Evolutionary conservation across 192 early-diverging fungal genomes (phyloP).

Genomic region (Rhizoclosmatium globosum): DNA sequence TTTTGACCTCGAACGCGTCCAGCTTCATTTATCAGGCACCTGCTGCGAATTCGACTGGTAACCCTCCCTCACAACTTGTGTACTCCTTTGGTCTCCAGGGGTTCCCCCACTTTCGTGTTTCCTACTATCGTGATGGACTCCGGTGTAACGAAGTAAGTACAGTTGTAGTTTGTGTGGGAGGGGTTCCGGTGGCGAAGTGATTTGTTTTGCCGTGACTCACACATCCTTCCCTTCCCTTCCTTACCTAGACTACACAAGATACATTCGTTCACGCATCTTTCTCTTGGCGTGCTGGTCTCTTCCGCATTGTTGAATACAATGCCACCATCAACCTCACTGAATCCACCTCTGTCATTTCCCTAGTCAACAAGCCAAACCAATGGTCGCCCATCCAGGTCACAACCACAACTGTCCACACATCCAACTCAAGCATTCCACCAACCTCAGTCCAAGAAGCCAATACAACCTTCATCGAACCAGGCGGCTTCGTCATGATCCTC

Average conservation of each 20-base stretch:
- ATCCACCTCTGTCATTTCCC: neutral
- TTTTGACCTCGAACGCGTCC: neutral
- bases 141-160: neutral
- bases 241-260: neutral
- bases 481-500: neutral
- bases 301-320: neutral
- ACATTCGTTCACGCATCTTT: neutral
- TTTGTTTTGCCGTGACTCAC: neutral
- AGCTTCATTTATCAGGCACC: neutral
- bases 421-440: too few species aligned
- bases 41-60: neutral
- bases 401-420: neutral
- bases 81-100: neutral
- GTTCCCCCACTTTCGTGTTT: slow-evolving; percentile 6
- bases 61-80: neutral
- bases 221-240: neutral
- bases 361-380: neutral
- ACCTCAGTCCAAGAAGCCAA: neutral
- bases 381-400: neutral
- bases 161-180: neutral
- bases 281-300: neutral
- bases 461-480: neutral
- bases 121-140: neutral
- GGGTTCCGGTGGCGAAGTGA: too few species aligned
- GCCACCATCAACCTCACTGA: neutral